Conservation (phyloP, 768 basidiomycete species). For the Xerocomellus intermedius region DNA sequence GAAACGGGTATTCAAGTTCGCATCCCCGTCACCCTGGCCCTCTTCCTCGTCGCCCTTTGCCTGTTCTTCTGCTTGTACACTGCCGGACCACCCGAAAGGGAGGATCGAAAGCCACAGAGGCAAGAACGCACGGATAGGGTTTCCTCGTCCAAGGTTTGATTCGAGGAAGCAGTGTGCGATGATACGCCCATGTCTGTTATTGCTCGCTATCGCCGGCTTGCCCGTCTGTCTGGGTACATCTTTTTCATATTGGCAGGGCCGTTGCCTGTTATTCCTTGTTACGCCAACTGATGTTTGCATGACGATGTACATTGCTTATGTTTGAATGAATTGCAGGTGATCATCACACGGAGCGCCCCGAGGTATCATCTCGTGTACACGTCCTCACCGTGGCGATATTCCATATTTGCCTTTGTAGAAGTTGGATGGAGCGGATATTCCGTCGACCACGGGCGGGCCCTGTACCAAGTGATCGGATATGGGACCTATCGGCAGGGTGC, state of each 20-base stretch:
- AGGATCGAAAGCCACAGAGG: slow-evolving; percentile 1
- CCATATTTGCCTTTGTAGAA: neutral
- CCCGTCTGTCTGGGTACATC: neutral
- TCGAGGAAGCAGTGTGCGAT: neutral
- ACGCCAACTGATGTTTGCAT: neutral
- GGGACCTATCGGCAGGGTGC: neutral
- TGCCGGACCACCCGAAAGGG: slow-evolving; percentile 20
- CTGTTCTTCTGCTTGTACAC: slow-evolving; percentile 33
- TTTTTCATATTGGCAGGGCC: neutral
- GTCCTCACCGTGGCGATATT: neutral
- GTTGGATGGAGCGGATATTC: neutral
- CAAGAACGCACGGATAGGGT: neutral
- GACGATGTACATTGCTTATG: slow-evolving; percentile 4
- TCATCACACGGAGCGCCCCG: neutral
- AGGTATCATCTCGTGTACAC: neutral
- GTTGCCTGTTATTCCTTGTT: neutral
- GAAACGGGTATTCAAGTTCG: slow-evolving; percentile 25
- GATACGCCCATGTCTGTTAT: neutral
- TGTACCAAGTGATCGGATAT: neutral
- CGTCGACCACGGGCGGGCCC: neutral
- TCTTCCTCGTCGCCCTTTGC: slow-evolving; percentile 19
- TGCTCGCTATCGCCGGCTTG: neutral
- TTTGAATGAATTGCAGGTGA: slow-evolving; percentile 2
- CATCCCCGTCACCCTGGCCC: slow-evolving; percentile 24
- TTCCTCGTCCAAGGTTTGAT: slow-evolving; percentile 3